Conservation (phyloP, 305 asterid species). For the Striga hermonthica region DNA sequence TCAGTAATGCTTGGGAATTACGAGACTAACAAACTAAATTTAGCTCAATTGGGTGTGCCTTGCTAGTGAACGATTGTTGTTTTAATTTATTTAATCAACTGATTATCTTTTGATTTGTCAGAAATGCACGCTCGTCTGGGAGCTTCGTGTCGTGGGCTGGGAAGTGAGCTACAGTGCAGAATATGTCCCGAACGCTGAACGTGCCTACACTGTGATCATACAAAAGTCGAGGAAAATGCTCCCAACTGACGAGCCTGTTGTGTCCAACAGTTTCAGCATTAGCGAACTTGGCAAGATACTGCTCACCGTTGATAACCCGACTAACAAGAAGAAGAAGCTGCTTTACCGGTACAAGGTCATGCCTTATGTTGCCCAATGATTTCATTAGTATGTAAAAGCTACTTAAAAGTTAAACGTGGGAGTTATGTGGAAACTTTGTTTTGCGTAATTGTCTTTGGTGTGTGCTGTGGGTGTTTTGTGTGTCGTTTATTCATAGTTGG, state of each 20-base stretch:
- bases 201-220: constrained; percentile 38
- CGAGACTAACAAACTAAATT: no score
- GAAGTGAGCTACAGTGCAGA: constrained; percentile 45
- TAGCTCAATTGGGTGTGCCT: no score
- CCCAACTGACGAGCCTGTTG: constrained; percentile 63
- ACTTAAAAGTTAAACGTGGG: not conserved
- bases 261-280: constrained; percentile 52
- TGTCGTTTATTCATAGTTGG: no score
- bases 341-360: constrained; percentile 76
- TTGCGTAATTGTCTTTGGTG: not conserved
- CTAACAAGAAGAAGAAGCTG: constrained; percentile 73
- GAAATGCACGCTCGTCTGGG: constrained; percentile 38
- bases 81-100: no score
- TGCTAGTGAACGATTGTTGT: no score
- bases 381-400: constrained; percentile 16
- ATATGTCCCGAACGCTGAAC: constrained; percentile 37
- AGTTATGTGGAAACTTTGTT: not conserved
- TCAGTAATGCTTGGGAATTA: no score
- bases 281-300: constrained; percentile 75
- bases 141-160: constrained; percentile 44
- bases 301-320: constrained; percentile 74
- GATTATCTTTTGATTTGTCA: constrained; percentile 22
- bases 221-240: constrained; percentile 40
- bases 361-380: constrained; percentile 33
- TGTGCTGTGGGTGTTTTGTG: not conserved